Percentiles rank a stretch among this genome's conserved stretches.
These are phyloP conservation scores for Noccaea caerulescens DNA, from an alignment of 345 rosid genomes.

Conservation along the genomic window DNA sequence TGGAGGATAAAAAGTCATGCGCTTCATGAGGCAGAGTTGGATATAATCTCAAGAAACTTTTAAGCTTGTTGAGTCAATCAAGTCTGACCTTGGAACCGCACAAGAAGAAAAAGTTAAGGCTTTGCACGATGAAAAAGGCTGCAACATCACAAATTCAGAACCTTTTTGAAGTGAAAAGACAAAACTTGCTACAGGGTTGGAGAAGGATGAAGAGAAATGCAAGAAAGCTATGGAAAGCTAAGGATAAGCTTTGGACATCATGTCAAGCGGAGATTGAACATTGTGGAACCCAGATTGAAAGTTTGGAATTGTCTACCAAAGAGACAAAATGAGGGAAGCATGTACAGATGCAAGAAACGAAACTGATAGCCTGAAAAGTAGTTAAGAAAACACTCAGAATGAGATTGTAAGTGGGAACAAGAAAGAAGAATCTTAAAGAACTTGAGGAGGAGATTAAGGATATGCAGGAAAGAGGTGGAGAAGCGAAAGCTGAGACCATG, in stretches of 20 bases:
- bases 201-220: slow-evolving; percentile 75
- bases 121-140: slow-evolving; percentile 64
- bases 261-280: slow-evolving; percentile 61
- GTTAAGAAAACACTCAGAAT: slow-evolving; percentile 54
- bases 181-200: slow-evolving; percentile 63
- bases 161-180: slow-evolving; percentile 67
- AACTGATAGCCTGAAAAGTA: slow-evolving; percentile 50
- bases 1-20: slow-evolving; percentile 62
- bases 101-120: slow-evolving; percentile 78
- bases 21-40: slow-evolving; percentile 69
- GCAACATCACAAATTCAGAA: slow-evolving; percentile 67
- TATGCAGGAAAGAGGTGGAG: slow-evolving; percentile 68
- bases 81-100: slow-evolving; percentile 56
- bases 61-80: slow-evolving; percentile 62
- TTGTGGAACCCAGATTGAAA: slow-evolving; percentile 63
- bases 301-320: slow-evolving; percentile 68
- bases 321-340: slow-evolving; percentile 64
- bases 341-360: slow-evolving; percentile 69
- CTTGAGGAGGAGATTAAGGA: slow-evolving; percentile 70
- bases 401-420: slow-evolving; percentile 72
- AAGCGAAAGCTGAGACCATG: slow-evolving; percentile 61
- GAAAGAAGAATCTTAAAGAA: slow-evolving; percentile 53
- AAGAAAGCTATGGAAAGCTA: slow-evolving; percentile 86
- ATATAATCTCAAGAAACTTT: slow-evolving; percentile 66
- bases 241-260: slow-evolving; percentile 63